Percentiles rank a stretch among this genome's conserved stretches.
These are phyloP conservation scores for Atractiella rhizophila DNA, from an alignment of 768 basidiomycete genomes.

Conservation along the genomic window DNA sequence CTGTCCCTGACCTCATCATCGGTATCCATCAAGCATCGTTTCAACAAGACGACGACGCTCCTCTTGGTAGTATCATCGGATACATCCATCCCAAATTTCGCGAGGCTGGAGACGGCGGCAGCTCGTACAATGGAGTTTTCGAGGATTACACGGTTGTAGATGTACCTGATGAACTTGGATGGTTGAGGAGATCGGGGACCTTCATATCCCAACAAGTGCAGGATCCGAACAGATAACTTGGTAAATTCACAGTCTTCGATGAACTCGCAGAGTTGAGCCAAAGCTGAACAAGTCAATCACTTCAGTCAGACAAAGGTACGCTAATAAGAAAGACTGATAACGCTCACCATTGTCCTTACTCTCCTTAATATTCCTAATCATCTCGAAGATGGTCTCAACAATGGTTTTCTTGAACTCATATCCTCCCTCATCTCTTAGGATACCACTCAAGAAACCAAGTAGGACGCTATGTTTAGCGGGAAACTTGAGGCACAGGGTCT, in stretches of 20 bases:
- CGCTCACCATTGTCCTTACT: conserved; percentile 58
- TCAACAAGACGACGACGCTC: conserved; percentile 66
- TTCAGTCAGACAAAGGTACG: not conserved
- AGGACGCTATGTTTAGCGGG: conserved; percentile 87
- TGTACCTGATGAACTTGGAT: conserved; percentile 94
- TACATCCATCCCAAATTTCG: conserved; percentile 86
- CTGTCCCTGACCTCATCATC: conserved; percentile 98
- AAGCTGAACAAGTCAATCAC: conserved; percentile 26
- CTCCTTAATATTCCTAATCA: conserved; percentile 92
- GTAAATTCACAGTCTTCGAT: conserved; percentile 99
- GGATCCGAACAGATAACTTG: conserved; percentile 86
- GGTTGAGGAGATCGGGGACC: conserved; percentile 91
- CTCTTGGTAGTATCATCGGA: conserved; percentile 48
- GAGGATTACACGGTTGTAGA: conserved; percentile 94
- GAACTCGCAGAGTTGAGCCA: conserved; percentile 95
- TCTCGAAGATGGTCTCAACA: conserved; percentile 98
- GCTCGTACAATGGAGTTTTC: conserved; percentile 96
- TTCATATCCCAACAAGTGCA: conserved; percentile 82
- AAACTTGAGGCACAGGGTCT: conserved; percentile 95
- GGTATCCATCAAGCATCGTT: conserved; percentile 87
- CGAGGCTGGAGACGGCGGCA: conserved; percentile 78
- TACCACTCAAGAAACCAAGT: conserved; percentile 88
- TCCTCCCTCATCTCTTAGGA: conserved; percentile 90
- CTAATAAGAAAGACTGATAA: not conserved
- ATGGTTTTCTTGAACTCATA: conserved; percentile 99